These are phyloP conservation scores for Monilinia aucupariae DNA, from an alignment of 2,329 filamentous ascomycete species.

Conservation along the genomic window DNA sequence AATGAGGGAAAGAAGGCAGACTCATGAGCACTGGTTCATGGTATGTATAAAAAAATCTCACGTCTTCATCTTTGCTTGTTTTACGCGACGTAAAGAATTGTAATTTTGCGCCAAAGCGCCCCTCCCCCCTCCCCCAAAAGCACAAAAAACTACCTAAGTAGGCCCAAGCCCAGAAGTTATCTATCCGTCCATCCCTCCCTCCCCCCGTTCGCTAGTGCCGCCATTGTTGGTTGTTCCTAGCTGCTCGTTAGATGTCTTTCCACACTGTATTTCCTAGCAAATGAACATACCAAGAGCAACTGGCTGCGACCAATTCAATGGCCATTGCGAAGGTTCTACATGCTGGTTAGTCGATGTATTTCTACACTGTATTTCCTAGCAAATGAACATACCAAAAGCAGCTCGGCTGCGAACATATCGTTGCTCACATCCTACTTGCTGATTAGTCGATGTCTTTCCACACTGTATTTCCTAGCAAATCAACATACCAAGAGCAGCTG, in stretches of 20 bases:
- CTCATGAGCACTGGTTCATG: background rate
- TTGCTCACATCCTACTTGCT: background rate
- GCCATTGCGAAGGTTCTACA: background rate
- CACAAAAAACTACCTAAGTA: constrained; percentile 6
- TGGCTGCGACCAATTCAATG: background rate
- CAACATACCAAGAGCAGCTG: background rate
- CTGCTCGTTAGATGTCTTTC: background rate
- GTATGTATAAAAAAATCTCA: constrained; percentile 5
- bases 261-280: background rate
- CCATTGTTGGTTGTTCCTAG: background rate
- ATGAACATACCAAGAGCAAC: background rate
- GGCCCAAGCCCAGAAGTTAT: background rate
- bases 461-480: background rate
- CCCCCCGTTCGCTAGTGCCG: background rate
- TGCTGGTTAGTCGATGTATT: background rate
- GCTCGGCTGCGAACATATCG: background rate
- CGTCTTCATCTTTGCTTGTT: background rate
- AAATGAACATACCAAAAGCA: background rate
- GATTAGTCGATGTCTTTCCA: background rate
- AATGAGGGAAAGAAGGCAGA: background rate
- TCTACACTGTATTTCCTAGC: background rate
- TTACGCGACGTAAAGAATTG: background rate
- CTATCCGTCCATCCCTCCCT: background rate
- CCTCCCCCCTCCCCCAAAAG: too few relatives aligned
- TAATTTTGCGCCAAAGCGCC: background rate